Percentiles rank a stretch among this genome's conserved stretches.
These are phyloP conservation scores for Fusarium protoensiforme DNA, from an alignment of 2,329 filamentous ascomycete genomes.

Conservation along the genomic window DNA sequence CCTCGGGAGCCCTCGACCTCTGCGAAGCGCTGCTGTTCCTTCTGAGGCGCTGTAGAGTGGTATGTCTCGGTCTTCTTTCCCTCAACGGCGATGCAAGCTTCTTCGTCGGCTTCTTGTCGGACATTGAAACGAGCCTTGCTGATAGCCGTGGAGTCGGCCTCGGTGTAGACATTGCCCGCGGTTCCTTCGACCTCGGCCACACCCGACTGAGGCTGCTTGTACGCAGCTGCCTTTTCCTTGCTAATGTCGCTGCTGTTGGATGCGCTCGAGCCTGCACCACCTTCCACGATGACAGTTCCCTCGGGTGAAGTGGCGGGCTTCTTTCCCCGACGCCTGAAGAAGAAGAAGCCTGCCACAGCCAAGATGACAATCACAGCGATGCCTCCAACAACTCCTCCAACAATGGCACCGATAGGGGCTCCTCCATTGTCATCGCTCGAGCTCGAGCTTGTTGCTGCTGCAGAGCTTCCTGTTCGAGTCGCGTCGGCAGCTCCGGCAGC, in stretches of 20 bases:
- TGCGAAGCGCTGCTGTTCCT: not conserved
- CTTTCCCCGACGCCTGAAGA: constrained; percentile 18
- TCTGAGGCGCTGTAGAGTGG: not conserved
- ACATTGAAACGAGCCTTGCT: not conserved
- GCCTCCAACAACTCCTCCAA: constrained; percentile 31
- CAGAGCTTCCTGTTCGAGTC: not conserved
- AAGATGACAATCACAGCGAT: constrained; percentile 27
- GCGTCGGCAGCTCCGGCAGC: not conserved
- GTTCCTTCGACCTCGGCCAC: constrained; percentile 12
- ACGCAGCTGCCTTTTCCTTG: not conserved
- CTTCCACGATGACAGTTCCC: not conserved
- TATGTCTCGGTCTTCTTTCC: not conserved
- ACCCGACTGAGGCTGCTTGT: not conserved
- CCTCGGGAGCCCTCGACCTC: not conserved
- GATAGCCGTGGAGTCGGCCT: constrained; percentile 4
- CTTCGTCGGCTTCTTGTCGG: not conserved
- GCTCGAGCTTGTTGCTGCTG: not conserved
- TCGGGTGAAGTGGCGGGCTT: not conserved
- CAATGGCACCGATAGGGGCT: constrained; percentile 20
- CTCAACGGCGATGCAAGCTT: not conserved
- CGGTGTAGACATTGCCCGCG: constrained; percentile 14
- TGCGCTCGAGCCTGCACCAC: not conserved
- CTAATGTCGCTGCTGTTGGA: not conserved
- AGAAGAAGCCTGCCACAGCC: constrained; percentile 15
- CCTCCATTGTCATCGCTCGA: not conserved